phyloP scores from a whole-genome alignment of 2,329 filamentous ascomycete species.

The Periconia sp. region DNA sequence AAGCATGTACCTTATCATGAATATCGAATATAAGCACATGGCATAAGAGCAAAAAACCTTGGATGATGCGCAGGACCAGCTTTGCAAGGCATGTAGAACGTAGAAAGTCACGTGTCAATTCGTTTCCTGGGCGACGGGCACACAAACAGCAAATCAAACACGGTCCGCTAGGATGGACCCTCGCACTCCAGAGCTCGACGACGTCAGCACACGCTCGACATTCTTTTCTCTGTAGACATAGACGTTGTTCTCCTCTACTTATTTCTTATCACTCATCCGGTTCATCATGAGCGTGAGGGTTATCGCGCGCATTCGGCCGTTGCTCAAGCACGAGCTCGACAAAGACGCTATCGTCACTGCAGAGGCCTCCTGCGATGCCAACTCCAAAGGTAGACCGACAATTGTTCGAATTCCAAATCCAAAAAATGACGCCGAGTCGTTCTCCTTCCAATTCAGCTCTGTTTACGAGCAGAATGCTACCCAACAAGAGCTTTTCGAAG shows the following conservation, averaged over 20 bases:
- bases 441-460: conserved; percentile 91
- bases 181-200: conserved; percentile 33
- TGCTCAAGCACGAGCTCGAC: conserved; percentile 84
- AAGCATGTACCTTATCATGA: too few species aligned
- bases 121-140: conserved; percentile 28
- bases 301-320: conserved; percentile 86
- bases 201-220: conserved; percentile 38
- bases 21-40: too few species aligned
- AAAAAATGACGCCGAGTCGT: conserved; percentile 89
- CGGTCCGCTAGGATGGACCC: conserved; percentile 22
- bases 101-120: conserved; percentile 11
- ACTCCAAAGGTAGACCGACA: conserved; percentile 56
- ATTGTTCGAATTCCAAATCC: conserved; percentile 91
- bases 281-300: conserved; percentile 72
- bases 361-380: conserved; percentile 53
- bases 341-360: conserved; percentile 84
- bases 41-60: too few species aligned
- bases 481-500: conserved; percentile 87
- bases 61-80: too few species aligned
- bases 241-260: conserved; percentile 23
- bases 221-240: conserved; percentile 39
- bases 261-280: conserved; percentile 8
- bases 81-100: too few species aligned
- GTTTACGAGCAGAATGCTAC: conserved; percentile 83
- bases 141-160: conserved; percentile 33